phyloP scores from a whole-genome alignment of 371 early-diverging fungal genomes.

The Mucor irregularis region DNA sequence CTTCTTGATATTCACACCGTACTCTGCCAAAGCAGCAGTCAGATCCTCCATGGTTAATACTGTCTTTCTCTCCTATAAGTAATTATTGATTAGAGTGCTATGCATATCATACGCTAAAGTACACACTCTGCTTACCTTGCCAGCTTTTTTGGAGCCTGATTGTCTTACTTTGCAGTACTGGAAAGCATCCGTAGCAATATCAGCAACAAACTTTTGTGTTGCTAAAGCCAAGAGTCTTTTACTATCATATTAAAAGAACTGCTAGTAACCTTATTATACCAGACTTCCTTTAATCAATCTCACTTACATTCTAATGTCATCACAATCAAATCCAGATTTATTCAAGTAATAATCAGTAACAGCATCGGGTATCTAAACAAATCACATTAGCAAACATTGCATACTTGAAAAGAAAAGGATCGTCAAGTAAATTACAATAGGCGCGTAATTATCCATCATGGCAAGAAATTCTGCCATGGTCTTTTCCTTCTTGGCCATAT shows the following conservation, averaged over 20 bases:
- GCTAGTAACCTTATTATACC: no score
- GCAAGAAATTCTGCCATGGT: constrained; percentile 82
- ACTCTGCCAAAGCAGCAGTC: constrained; percentile 85
- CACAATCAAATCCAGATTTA: constrained; percentile 92
- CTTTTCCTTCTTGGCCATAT: constrained; percentile 47
- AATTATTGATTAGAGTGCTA: not conserved
- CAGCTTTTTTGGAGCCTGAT: constrained; percentile 51
- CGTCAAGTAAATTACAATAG: constrained; percentile 60
- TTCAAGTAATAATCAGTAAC: constrained; percentile 95
- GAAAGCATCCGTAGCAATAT: constrained; percentile 92
- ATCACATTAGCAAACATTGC: no score
- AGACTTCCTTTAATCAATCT: no score
- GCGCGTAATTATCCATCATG: constrained; percentile 88
- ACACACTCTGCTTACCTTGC: constrained; percentile 26
- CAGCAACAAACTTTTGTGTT: constrained; percentile 94
- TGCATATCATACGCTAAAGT: not conserved
- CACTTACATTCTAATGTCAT: constrained; percentile 81
- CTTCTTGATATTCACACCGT: constrained; percentile 93
- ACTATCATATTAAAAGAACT: constrained; percentile 40
- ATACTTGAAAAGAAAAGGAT: not conserved
- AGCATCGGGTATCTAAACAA: constrained; percentile 90
- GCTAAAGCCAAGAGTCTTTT: constrained; percentile 90
- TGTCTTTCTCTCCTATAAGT: constrained; percentile 71
- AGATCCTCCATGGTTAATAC: constrained; percentile 94
- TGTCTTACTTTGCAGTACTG: constrained; percentile 91